Evolutionary conservation across 495 filamentous ascomycete species (phyloP), one percentile per base, ranked within the genome.

Genomic region (Xylaria bambusicola): DNA sequence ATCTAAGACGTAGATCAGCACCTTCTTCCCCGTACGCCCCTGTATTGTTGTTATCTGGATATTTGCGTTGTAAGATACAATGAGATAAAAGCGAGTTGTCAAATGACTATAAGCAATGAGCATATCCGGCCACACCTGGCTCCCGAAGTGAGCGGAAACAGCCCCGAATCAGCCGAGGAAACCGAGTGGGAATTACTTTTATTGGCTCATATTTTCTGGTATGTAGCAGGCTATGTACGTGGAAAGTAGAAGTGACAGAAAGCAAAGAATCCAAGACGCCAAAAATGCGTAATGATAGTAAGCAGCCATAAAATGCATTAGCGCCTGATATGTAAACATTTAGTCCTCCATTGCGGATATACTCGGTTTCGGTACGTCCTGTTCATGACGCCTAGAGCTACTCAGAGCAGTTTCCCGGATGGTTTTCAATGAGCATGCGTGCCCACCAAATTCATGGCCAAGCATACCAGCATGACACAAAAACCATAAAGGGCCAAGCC

Each of bases 381-480:
- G 46, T 56, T 36, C 8, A 36, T 12, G 21, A 56, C 18, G 41
- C 53, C 24, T 20, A 24, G 52, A 24, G 52, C 18, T 36, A 36
- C 18, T 17, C 53, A 36, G 31, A 15, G 26, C 46, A n/a, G 29
- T 23, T 26, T 36, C 40, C n/a, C n/a, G n/a, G 12, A 46, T 46
- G 6, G 35, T 36, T 27, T 12, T 60, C 64, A 86, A 71, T 82
- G 77, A 20, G 80, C 79, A 45, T 81, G 80, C 55, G 84, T 74
- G 48, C 91, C 90, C 63, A 93, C 84, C 9, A 86, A 86, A 69
- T 97, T 97, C 67, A 92, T 92, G 35, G 82, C 74, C 65, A 98
- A 73, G 68, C 93, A 98, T 41, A 92, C 84, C 8, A 90, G 75
- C 94, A 98, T 98, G 36, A 98, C 91, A 49, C 89, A 69, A 6